Evolutionary conservation across 1,139 yeast genomes (phyloP), one percentile per base, ranked within the genome.

Genomic region (Blastobotrys persicus): DNA sequence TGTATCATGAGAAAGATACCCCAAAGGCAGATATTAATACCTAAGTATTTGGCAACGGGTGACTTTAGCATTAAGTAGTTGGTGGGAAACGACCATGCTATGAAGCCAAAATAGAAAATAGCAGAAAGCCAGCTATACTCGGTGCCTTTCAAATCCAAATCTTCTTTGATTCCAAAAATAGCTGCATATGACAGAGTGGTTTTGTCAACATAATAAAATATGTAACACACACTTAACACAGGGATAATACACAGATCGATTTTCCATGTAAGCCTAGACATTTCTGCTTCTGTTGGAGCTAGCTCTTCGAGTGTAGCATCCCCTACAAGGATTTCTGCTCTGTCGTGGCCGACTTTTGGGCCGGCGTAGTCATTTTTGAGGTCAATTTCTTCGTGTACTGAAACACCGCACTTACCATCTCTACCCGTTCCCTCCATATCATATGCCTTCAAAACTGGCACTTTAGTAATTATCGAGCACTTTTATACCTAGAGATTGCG

Each of bases 181-280:
- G 86, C 75, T 3, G 87, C 86, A 56, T 77, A 78, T 11, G 83
- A 72, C 31, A 75, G 76, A 4, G 85, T 70, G 14, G 77, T 67
- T 59, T 83, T 83, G 64, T 83, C 89, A 79, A 83, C 75, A 54
- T 77, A 80, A 59, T 81, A 87, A 47, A 77, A 70, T 17, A 80
- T 74, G 60, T 81, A 81, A 32, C 80, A 64, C 12, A 77, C 55
- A 59, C 81, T 74, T 69, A 81, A 70, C 42, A 81, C 53, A 0
- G 88, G 88, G 56, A 81, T 64, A 55, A 83, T 60, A n/a, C 51
- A 64, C 72, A 20, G 71, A 41, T 82, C 87, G 39, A 79, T 81
- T 54, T 77, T 62, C n/a, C 76, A 64, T 7, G 76, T 54, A 46
- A 56, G 65, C 55, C 62, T 66, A 26, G 69, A 68, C 26, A 60